Base-by-base conservation (phyloP, 148 eudicot genomes). In the Rhododendron williamsianum region DNA sequence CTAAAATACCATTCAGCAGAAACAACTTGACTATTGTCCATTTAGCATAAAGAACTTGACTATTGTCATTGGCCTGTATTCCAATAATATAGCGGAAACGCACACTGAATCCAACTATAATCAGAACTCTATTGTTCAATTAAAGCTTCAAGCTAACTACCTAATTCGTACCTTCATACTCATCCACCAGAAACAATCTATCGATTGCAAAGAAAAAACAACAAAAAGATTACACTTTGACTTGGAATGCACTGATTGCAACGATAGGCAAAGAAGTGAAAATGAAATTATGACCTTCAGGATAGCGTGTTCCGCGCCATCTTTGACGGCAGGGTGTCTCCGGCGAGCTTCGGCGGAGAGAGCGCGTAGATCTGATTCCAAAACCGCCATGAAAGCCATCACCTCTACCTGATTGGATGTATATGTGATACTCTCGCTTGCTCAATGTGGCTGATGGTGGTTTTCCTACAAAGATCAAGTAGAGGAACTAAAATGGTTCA, bases 301-400 rank as follows among this genome's bases (percentile, higher is more conserved):
- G n/a, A 97, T 97, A 33, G 99, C 99, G 84, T 97, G 99, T 74
- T 97, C 99, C 19, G 99, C 99, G 36, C 93, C 99, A 83, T 97
- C 99, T 83, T 97, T 97, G 49, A 97, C 90, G 83, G 99, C 93
- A 72, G 99, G 99, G 63, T 95, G 92, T 52, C 95, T 92, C 83
- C 99, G 98, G 85, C 98, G 98, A 88, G 99, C 98, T 90, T 97
- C 99, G 46, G 95, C 89, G 56, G 99, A 97, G 81, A 97, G 96
- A 19, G 98, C 94, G 30, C 99, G 92, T 36, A 97, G 99, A 97
- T 97, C 99, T 81, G 98, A 90, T 89, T 97, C 99, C 67, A 97
- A 90, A 60, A 93, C 99, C 72, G 98, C 94, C 98, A 97, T 94
- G 82, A 97, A 90, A 79, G 98, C 95, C 96, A 94, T 94, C 49